Percentiles rank a stretch among this genome's conserved stretches.
Conservation (phyloP, 1,139 yeast genomes). For the Debaryomyces subglobosus region DNA sequence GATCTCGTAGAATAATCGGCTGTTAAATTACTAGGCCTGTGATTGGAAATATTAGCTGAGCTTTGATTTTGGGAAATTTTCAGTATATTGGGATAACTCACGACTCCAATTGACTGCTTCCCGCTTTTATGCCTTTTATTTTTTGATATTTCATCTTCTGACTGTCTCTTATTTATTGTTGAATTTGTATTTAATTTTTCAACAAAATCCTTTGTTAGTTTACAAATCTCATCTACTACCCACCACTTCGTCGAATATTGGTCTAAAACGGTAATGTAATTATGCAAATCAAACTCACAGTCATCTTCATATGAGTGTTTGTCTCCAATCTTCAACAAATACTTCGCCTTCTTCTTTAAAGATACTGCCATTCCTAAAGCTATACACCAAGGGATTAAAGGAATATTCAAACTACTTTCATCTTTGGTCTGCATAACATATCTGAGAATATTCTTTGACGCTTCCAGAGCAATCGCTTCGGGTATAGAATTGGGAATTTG, state of each 20-base stretch:
- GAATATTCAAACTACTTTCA: constrained; percentile 26
- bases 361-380: constrained; percentile 22
- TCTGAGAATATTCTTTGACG: constrained; percentile 32
- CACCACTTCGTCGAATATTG: constrained; percentile 30
- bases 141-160: not conserved
- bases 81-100: not conserved
- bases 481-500: constrained; percentile 27
- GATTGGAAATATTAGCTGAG: not conserved
- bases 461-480: constrained; percentile 24
- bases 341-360: constrained; percentile 16
- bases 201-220: constrained; percentile 27
- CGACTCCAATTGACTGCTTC: not conserved
- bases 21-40: not conserved
- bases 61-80: not conserved
- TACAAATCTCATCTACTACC: constrained; percentile 33
- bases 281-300: constrained; percentile 18
- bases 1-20: not conserved
- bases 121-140: not conserved
- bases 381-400: constrained; percentile 33
- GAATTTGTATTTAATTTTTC: constrained; percentile 16
- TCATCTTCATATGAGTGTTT: constrained; percentile 8
- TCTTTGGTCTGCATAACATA: constrained; percentile 24
- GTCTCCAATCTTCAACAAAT: constrained; percentile 8
- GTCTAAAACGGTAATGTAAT: constrained; percentile 24
- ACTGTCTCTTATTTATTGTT: not conserved